Evolutionary conservation across 345 rosid genomes (phyloP).

Genomic region (Ailanthus altissimus): DNA sequence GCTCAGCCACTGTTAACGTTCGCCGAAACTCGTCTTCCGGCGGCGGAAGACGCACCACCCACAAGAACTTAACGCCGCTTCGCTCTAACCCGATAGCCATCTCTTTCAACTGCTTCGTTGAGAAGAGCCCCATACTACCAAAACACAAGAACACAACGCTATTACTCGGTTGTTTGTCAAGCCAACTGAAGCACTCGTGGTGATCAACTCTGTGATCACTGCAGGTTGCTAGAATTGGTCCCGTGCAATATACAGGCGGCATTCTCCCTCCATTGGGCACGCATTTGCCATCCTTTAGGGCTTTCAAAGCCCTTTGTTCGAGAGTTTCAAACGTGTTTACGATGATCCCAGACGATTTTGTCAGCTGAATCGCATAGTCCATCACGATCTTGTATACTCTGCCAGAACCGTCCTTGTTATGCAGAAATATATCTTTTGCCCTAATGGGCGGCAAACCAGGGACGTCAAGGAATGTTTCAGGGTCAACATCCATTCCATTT

Average conservation of each 20-base stretch:
- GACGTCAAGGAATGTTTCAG: slow-evolving; percentile 20
- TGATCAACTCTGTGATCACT: background rate
- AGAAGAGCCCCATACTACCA: slow-evolving; percentile 57
- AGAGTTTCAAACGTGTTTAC: slow-evolving; percentile 56
- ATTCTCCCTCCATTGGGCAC: slow-evolving; percentile 24
- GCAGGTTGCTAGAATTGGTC: slow-evolving; percentile 42
- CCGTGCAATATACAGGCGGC: slow-evolving; percentile 53
- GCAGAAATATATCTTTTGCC: slow-evolving; percentile 26
- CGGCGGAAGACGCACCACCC: slow-evolving; percentile 56
- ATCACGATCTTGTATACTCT: slow-evolving; percentile 29
- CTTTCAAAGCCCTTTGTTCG: slow-evolving; percentile 41
- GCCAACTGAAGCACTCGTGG: slow-evolving; percentile 45
- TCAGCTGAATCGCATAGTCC: slow-evolving; percentile 14
- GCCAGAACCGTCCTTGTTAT: slow-evolving; percentile 34
- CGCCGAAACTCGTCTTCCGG: slow-evolving; percentile 5
- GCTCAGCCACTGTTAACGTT: background rate
- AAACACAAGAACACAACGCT: slow-evolving; percentile 58
- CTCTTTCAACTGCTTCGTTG: slow-evolving; percentile 39
- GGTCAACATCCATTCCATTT: slow-evolving; percentile 23
- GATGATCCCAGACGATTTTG: slow-evolving; percentile 45
- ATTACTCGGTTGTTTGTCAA: slow-evolving; percentile 43
- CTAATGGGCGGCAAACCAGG: slow-evolving; percentile 50
- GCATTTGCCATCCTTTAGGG: slow-evolving; percentile 46
- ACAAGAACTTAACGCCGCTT: slow-evolving; percentile 47
- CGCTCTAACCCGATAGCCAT: slow-evolving; percentile 51